Evolutionary conservation across 345 rosid species (phyloP).

Genomic region (Bruguiera gymnorhiza): DNA sequence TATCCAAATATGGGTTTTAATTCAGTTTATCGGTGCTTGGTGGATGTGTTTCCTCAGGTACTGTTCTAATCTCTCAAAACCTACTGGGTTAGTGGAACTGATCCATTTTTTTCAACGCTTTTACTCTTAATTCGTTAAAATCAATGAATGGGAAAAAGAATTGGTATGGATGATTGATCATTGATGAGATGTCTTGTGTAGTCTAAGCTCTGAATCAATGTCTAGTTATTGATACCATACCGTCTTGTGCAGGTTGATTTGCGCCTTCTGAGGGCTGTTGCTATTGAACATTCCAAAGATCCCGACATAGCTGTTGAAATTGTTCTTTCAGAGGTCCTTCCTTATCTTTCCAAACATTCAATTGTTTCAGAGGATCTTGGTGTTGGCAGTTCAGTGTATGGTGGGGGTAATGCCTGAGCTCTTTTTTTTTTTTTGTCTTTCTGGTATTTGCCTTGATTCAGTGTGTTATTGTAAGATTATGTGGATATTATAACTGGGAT

Average conservation of each 20-base stretch:
- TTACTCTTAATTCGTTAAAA: too few relatives aligned
- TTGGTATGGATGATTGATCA: too few relatives aligned
- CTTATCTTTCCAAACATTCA: conserved; percentile 32
- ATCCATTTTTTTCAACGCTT: too few relatives aligned
- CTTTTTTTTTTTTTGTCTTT: not conserved
- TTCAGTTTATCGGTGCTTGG: conserved; percentile 48
- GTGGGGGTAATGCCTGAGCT: conserved; percentile 34
- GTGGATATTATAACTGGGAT: not conserved
- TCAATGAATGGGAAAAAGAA: too few relatives aligned
- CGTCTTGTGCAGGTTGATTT: conserved; percentile 54
- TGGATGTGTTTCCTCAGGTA: conserved; percentile 80
- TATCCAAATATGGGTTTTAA: conserved; percentile 49
- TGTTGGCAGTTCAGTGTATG: conserved; percentile 16
- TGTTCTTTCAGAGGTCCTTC: conserved; percentile 72
- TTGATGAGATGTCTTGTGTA: too few relatives aligned
- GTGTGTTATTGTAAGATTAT: not conserved
- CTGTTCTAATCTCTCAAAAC: not conserved
- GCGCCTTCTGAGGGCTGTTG: conserved; percentile 80
- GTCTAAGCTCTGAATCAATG: too few relatives aligned
- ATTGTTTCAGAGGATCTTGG: conserved; percentile 14
- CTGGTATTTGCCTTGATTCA: not conserved
- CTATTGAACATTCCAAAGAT: conserved; percentile 75
- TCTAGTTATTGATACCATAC: not conserved
- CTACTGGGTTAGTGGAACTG: too few relatives aligned
- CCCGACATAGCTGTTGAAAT: conserved; percentile 63